Base-by-base conservation (phyloP, 2,329 filamentous ascomycete species). In the Ambrosiella beaveri region DNA sequence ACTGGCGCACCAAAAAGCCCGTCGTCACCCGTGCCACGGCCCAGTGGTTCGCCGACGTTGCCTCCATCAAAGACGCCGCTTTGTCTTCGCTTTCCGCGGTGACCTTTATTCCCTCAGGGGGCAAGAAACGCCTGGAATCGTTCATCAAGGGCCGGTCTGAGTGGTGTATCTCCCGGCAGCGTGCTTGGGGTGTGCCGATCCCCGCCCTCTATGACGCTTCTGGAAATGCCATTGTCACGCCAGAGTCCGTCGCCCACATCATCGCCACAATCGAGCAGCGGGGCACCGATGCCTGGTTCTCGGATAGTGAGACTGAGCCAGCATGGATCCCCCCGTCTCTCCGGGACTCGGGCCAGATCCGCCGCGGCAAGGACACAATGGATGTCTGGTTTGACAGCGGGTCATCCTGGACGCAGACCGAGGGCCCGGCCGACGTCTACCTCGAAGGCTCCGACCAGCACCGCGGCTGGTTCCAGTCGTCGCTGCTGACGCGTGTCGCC, bases 321-420 rank as follows among this genome's bases (percentile, higher is more conserved):
- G 80, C 79, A 0, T 98, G 91, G 91, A 75, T 94, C 38, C 81
- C 83, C 1, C 70, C 79, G 5, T 77, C 79, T 8, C 72, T 95
- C 1, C 71, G 72, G 38, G 44, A 41, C 4, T 36, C 15, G 12
- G 71, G 75, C 12, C 74, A 74, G 4, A 93, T 85, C 66, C 74
- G 78, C 53, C 84, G 93, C 62, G 91, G 91, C 12, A 86, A 76
- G 49, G 93, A 98, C 66, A 98, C 93, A 0, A 98, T 98, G 93
- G 93, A 98, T 68, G 93, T 98, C 8, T 98, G 93, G 93, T 98
- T 98, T 64, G 93, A 98, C 68, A 97, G 93, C 63, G 93, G 93
- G 5, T 95, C 86, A 54, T 95, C 88, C 66, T 98, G 93, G 93
- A 85, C 75, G 3, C 75, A 80, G 66, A 74, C 72, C 36, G 38